Percentiles rank a stretch among this genome's conserved stretches.
Conservation (phyloP, 2,329 filamentous ascomycete species). For the Calonectria crousiana region DNA sequence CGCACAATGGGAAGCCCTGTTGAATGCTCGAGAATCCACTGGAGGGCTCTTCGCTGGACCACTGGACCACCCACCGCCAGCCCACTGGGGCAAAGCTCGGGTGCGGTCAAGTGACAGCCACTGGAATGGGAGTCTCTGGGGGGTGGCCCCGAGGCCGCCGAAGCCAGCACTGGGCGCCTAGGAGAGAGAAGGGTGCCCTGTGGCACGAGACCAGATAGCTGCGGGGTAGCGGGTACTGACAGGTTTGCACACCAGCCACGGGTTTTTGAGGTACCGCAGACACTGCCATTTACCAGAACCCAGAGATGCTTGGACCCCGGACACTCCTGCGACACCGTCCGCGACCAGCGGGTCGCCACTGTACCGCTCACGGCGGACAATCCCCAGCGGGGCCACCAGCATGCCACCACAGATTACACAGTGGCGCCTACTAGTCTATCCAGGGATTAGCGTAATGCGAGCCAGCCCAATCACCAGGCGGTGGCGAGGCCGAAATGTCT, state of each 20-base stretch:
- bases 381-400: slow-evolving; percentile 35
- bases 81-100: slow-evolving; percentile 27
- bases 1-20: slow-evolving; percentile 20
- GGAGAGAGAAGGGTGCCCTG: slow-evolving; percentile 25
- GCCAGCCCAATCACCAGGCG: slow-evolving; percentile 47
- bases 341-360: slow-evolving; percentile 30
- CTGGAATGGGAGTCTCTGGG: slow-evolving; percentile 38
- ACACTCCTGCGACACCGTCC: slow-evolving; percentile 37
- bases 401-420: slow-evolving; percentile 48
- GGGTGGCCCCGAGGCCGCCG: slow-evolving; percentile 35
- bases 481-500: slow-evolving; percentile 48
- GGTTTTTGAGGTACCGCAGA: slow-evolving; percentile 35
- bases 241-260: slow-evolving; percentile 22
- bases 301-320: slow-evolving; percentile 34
- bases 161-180: slow-evolving; percentile 38
- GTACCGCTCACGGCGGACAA: slow-evolving; percentile 34
- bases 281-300: slow-evolving; percentile 32
- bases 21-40: slow-evolving; percentile 24
- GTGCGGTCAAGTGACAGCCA: slow-evolving; percentile 42
- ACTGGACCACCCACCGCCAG: slow-evolving; percentile 7
- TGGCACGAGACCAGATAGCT: slow-evolving; percentile 36
- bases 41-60: slow-evolving; percentile 6
- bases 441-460: slow-evolving; percentile 35
- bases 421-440: slow-evolving; percentile 39
- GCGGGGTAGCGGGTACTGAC: slow-evolving; percentile 37